Evolutionary conservation across 2,329 filamentous ascomycete genomes (phyloP).

Genomic region (Apiospora rasikravindrae): DNA sequence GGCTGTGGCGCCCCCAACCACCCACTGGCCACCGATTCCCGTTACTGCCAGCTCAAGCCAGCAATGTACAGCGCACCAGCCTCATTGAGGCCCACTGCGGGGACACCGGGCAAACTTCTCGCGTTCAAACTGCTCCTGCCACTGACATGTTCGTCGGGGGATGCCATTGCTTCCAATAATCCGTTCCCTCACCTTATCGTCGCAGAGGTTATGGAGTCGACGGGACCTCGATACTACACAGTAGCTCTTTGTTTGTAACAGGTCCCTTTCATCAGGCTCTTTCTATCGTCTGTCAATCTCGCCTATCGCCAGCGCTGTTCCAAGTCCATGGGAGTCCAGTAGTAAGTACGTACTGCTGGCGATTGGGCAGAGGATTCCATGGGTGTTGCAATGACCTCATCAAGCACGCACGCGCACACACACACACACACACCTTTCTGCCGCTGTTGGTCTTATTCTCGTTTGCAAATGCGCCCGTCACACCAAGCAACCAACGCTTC

Average conservation of each 20-base stretch:
- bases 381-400: slow-evolving; percentile 3
- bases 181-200: not conserved
- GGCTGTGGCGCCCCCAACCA: slow-evolving; percentile 5
- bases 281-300: not conserved
- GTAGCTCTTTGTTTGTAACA: not conserved
- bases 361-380: not conserved
- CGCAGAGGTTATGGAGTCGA: not conserved
- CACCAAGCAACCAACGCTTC: slow-evolving; percentile 7
- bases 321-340: not conserved
- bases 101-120: not conserved
- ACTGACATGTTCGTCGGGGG: not conserved
- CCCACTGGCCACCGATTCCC: not conserved
- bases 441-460: not conserved
- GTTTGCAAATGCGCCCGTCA: not conserved
- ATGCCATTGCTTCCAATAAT: slow-evolving; percentile 8
- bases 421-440: not conserved
- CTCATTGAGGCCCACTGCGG: not conserved
- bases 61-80: not conserved
- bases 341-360: not conserved
- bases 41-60: slow-evolving; percentile 9
- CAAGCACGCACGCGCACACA: not conserved
- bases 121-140: not conserved
- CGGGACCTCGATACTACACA: not conserved
- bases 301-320: not conserved
- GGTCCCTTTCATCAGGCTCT: not conserved